Evolutionary conservation across 257 asterid species (phyloP).

Genomic region (Striga asiatica): DNA sequence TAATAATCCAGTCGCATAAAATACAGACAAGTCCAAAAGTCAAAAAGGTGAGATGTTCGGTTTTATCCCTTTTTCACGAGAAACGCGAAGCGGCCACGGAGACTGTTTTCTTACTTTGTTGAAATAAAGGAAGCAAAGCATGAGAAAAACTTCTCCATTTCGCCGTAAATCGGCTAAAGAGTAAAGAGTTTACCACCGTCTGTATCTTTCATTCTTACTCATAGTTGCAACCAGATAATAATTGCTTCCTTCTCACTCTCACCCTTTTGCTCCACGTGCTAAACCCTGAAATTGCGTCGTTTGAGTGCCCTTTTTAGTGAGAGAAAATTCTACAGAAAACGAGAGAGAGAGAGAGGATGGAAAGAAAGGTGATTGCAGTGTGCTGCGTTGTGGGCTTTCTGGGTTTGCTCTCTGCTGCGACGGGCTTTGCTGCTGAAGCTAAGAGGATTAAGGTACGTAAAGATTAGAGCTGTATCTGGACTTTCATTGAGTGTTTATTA

Average conservation of each 20-base stretch:
- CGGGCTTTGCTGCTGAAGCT: constrained; percentile 76
- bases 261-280: constrained; percentile 1
- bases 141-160: neutral
- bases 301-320: constrained; percentile 9
- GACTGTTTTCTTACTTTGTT: neutral
- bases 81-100: neutral
- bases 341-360: constrained; percentile 25
- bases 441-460: constrained; percentile 51
- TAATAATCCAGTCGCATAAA: too few species aligned
- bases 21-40: neutral
- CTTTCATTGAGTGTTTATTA: neutral
- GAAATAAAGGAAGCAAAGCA: neutral
- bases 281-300: neutral
- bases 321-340: constrained; percentile 5
- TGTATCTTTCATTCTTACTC: neutral
- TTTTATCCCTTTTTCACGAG: neutral
- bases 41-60: neutral
- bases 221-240: neutral
- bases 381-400: constrained; percentile 51
- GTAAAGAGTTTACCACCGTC: too few species aligned
- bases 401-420: constrained; percentile 59
- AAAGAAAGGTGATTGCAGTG: constrained; percentile 37
- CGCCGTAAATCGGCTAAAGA: neutral
- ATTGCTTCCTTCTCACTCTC: constrained; percentile 11
- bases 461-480: neutral